These are phyloP conservation scores for Aspergillus alliaceus DNA, from an alignment of 2,329 filamentous ascomycete species.

Conservation along the genomic window DNA sequence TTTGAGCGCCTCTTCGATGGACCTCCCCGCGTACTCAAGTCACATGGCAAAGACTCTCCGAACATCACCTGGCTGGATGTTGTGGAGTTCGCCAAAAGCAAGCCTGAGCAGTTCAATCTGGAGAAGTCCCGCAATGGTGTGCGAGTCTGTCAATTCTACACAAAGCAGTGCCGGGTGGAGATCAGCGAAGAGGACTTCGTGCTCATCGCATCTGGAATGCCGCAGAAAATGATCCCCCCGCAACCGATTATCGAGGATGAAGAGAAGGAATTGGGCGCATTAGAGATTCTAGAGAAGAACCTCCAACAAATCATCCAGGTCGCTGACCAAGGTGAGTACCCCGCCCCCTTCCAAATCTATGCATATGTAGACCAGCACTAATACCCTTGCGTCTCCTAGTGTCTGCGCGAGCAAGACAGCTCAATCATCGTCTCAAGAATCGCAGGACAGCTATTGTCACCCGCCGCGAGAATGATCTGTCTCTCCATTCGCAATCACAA, in stretches of 20 bases:
- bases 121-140: slow-evolving; percentile 67
- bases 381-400: slow-evolving; percentile 44
- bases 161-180: slow-evolving; percentile 78
- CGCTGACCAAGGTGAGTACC: slow-evolving; percentile 76
- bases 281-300: slow-evolving; percentile 80
- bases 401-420: slow-evolving; percentile 69
- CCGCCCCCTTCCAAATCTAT: not conserved
- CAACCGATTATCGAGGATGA: slow-evolving; percentile 84
- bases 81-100: slow-evolving; percentile 77
- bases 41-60: slow-evolving; percentile 59
- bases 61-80: slow-evolving; percentile 81
- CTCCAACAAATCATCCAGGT: slow-evolving; percentile 74
- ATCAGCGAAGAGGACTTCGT: slow-evolving; percentile 87
- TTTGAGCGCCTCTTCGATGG: slow-evolving; percentile 86
- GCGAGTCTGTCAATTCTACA: slow-evolving; percentile 76
- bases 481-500: slow-evolving; percentile 20
- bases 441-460: slow-evolving; percentile 71
- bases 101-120: slow-evolving; percentile 74
- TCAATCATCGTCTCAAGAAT: slow-evolving; percentile 77
- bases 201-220: slow-evolving; percentile 76
- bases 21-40: slow-evolving; percentile 67
- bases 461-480: slow-evolving; percentile 53
- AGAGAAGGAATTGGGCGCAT: slow-evolving; percentile 76
- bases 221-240: slow-evolving; percentile 78
- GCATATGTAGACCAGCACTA: not conserved